phyloP scores from a whole-genome alignment of 129 eudicot species.

The Centella asiatica region DNA sequence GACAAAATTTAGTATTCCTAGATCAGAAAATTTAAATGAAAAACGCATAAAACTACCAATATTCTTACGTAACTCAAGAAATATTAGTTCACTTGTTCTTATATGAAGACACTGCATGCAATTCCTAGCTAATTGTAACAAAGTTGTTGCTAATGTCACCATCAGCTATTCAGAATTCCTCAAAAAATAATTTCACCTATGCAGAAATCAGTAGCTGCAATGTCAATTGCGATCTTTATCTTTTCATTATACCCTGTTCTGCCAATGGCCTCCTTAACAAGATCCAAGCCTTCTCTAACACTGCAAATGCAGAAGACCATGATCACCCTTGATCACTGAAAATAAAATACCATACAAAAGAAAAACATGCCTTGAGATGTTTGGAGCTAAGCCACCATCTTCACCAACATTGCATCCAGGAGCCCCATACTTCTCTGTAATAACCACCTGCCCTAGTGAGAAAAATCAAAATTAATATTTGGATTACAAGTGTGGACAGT shows the following conservation, averaged over 20 bases:
- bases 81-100: background rate
- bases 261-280: slow-evolving; percentile 81
- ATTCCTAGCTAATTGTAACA: slow-evolving; percentile 1
- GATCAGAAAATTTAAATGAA: too few species aligned
- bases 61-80: background rate
- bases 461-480: slow-evolving; percentile 13
- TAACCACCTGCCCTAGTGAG: slow-evolving; percentile 57
- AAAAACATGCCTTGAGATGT: slow-evolving; percentile 66
- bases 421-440: slow-evolving; percentile 71
- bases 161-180: background rate
- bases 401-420: slow-evolving; percentile 89
- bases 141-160: background rate
- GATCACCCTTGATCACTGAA: slow-evolving; percentile 14
- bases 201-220: slow-evolving; percentile 97
- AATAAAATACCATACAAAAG: slow-evolving; percentile 6
- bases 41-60: background rate
- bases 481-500: background rate
- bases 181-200: slow-evolving; percentile 65
- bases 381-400: slow-evolving; percentile 96
- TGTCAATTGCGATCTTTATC: slow-evolving; percentile 79
- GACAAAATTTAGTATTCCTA: background rate
- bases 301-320: slow-evolving; percentile 50
- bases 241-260: slow-evolving; percentile 76
- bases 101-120: background rate
- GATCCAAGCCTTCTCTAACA: slow-evolving; percentile 80